Evolutionary conservation across 2,329 filamentous ascomycete genomes (phyloP), one percentile per base, ranked within the genome.

Genomic region (Nigrospora oryzae): DNA sequence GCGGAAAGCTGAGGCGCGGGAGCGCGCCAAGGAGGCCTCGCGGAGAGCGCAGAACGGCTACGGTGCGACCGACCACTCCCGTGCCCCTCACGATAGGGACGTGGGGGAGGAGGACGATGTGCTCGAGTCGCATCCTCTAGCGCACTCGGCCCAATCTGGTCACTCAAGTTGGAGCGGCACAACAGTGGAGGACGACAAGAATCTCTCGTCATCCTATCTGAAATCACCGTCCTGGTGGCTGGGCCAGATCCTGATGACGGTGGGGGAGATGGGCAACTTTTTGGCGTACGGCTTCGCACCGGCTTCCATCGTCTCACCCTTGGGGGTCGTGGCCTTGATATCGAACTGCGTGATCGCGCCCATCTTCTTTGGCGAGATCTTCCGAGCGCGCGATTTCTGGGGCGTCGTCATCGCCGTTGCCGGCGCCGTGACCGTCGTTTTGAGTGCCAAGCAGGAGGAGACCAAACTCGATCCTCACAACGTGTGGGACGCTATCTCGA

Each of bases 281-380:
- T 70, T 98, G 51, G 93, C 93, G 0, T 98, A 98, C 59, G 93
- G 93, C 19, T 98, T 98, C 62, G 93, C 93, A 30, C 93, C 93
- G 4, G 93, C 93, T 8, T 97, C 93, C 13, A 96, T 98, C 56
- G 93, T 98, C 36, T 96, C 90, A 32, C 93, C 93, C 0, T 73
- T 98, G 6, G 93, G 93, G 11, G 93, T 98, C n/a, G 93, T 98
- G 12, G 93, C 93, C 2, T 72, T 98, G 50, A 83, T 98, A 38
- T 95, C 90, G 38, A 98, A 98, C 66, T 98, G 93, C 64, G 79
- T 98, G 48, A 95, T 98, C 60, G 93, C 93, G 3, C 93, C 93
- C 1, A 82, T 93, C 50, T 83, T 98, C 73, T 83, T 98, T 53
- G 90, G 95, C 59, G 93, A 98, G 67, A 75, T 74, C 42, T 96